phyloP scores from a whole-genome alignment of 2,329 filamentous ascomycete genomes.

The Didymella pomorum region DNA sequence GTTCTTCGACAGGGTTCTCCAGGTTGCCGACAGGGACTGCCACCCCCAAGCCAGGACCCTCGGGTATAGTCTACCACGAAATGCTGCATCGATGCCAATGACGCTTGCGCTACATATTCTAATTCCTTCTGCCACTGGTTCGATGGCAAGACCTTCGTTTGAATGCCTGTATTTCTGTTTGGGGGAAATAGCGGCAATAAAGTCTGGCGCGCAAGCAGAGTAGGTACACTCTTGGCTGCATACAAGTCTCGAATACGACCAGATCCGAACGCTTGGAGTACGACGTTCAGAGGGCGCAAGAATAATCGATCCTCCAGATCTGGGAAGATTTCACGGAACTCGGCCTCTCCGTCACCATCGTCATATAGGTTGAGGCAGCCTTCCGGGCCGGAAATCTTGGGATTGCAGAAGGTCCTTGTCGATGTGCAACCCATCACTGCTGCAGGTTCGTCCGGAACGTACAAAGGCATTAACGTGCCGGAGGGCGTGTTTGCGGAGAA shows the following conservation, averaged over 20 bases:
- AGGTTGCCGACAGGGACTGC: background rate
- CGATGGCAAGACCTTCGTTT: slow-evolving; percentile 4
- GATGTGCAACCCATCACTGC: slow-evolving; percentile 1
- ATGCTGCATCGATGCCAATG: slow-evolving; percentile 2
- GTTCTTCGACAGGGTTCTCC: background rate
- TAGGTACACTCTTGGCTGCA: slow-evolving; percentile 1
- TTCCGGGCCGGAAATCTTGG: background rate
- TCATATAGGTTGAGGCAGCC: background rate
- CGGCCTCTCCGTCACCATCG: background rate
- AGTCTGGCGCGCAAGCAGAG: slow-evolving; percentile 3
- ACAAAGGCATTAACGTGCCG: background rate
- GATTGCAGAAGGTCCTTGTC: slow-evolving; percentile 1
- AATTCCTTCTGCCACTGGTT: slow-evolving; percentile 11
- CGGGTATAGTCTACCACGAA: slow-evolving; percentile 1
- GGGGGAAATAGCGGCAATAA: background rate
- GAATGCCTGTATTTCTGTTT: background rate
- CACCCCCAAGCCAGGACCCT: slow-evolving; percentile 2
- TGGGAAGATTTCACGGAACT: background rate
- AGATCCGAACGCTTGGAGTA: background rate
- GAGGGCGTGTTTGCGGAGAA: slow-evolving; percentile 4
- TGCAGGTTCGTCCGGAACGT: background rate
- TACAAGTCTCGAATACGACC: background rate
- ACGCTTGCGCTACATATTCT: background rate
- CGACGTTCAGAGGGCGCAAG: background rate
- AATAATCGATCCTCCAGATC: background rate